Percentiles rank a stretch among this genome's conserved stretches.
phyloP scores from a whole-genome alignment of 257 asterid genomes.

The Henckelia pumila region DNA sequence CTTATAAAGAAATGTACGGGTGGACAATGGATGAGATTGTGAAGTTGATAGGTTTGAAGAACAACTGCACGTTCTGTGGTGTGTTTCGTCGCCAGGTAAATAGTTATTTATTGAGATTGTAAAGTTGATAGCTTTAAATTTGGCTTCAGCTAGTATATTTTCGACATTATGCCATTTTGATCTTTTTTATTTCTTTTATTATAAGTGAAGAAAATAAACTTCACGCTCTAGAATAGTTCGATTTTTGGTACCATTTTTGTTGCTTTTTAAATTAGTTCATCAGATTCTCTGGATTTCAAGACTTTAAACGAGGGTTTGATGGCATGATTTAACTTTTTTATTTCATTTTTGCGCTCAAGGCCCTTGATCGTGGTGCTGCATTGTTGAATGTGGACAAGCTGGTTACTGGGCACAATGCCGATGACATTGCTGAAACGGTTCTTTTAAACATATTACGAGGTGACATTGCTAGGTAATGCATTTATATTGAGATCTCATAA shows the following conservation, averaged over 20 bases:
- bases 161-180: too few relatives aligned
- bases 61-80: conserved; percentile 98
- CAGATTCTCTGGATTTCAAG: conserved; percentile 3
- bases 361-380: conserved; percentile 98
- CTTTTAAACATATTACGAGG: conserved; percentile 93
- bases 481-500: conserved; percentile 11
- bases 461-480: conserved; percentile 88
- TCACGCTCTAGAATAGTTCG: neutral
- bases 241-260: neutral
- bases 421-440: conserved; percentile 97
- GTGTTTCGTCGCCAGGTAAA: conserved; percentile 98
- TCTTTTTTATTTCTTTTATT: neutral
- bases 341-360: conserved; percentile 45
- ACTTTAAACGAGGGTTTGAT: neutral
- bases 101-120: neutral
- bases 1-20: conserved; percentile 88
- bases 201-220: conserved; percentile 20
- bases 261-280: neutral
- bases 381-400: conserved; percentile 92
- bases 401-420: conserved; percentile 98
- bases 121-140: conserved; percentile 3
- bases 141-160: neutral
- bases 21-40: conserved; percentile 99
- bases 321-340: neutral
- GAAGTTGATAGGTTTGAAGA: conserved; percentile 90